These are phyloP conservation scores for Lactifluus hygrophoroides DNA, from an alignment of 768 basidiomycete genomes.

Conservation along the genomic window DNA sequence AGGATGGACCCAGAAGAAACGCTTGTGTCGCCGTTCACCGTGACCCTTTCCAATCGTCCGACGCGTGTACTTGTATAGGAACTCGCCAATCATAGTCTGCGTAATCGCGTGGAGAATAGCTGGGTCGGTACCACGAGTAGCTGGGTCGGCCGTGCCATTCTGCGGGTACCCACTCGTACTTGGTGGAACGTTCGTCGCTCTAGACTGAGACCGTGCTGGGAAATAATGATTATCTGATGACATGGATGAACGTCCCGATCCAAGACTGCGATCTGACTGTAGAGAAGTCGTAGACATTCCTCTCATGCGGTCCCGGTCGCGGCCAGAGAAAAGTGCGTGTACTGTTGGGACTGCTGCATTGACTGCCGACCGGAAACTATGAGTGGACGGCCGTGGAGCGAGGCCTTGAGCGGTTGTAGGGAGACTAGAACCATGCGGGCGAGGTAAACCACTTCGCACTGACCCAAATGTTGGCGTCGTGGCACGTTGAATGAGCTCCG, in stretches of 20 bases:
- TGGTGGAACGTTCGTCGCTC: slow-evolving; percentile 30
- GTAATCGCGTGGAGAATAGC: slow-evolving; percentile 92
- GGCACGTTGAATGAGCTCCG: slow-evolving; percentile 87
- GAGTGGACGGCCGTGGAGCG: slow-evolving; percentile 67
- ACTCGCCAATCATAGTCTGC: slow-evolving; percentile 99
- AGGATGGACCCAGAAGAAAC: slow-evolving; percentile 99
- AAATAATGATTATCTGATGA: slow-evolving; percentile 66
- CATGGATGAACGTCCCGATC: slow-evolving; percentile 72
- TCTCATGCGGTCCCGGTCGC: slow-evolving; percentile 43
- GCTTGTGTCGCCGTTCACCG: slow-evolving; percentile 80
- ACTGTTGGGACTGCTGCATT: slow-evolving; percentile 47
- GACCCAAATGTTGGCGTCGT: slow-evolving; percentile 76
- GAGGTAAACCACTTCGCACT: slow-evolving; percentile 43
- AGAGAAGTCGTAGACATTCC: slow-evolving; percentile 65
- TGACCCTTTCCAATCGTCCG: slow-evolving; percentile 83
- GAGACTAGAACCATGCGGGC: slow-evolving; percentile 68
- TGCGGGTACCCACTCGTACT: slow-evolving; percentile 34
- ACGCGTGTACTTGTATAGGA: slow-evolving; percentile 95
- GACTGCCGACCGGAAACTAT: slow-evolving; percentile 73
- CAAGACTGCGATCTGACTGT: slow-evolving; percentile 55
- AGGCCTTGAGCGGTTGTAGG: slow-evolving; percentile 58
- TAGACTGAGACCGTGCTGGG: slow-evolving; percentile 31
- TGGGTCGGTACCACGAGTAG: slow-evolving; percentile 58
- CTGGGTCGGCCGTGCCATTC: slow-evolving; percentile 21
- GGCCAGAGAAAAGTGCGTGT: slow-evolving; percentile 27